Evolutionary conservation across 495 filamentous ascomycete species (phyloP).

Genomic region (Lasiosphaeria hispida): DNA sequence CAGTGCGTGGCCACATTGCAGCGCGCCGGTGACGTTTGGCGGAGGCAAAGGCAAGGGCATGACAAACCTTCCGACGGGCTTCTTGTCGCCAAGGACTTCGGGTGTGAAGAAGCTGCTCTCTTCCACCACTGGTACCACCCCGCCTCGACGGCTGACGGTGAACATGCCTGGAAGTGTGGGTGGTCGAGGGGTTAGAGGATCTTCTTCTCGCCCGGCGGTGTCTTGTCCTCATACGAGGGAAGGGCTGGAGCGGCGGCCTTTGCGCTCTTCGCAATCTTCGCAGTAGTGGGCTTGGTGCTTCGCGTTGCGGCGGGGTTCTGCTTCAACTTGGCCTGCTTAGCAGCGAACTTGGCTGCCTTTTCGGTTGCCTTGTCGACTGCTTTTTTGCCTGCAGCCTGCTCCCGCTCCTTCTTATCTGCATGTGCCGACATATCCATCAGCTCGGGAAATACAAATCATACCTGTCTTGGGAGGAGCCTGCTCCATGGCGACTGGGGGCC

Average conservation of each 20-base stretch:
- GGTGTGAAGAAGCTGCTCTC: slow-evolving; percentile 67
- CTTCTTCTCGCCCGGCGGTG: slow-evolving; percentile 53
- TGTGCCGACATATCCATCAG: too few species aligned
- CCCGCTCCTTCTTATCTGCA: slow-evolving; percentile 32
- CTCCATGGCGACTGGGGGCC: too few species aligned
- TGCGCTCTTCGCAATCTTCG: slow-evolving; percentile 30
- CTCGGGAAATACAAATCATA: too few species aligned
- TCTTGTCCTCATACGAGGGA: slow-evolving; percentile 45
- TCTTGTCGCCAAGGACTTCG: slow-evolving; percentile 48
- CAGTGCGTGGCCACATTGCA: slow-evolving; percentile 54
- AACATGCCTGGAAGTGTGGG: slow-evolving; percentile 55
- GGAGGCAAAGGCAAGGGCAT: slow-evolving; percentile 69
- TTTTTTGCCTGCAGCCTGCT: too few species aligned
- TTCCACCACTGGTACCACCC: slow-evolving; percentile 69
- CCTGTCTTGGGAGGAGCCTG: too few species aligned
- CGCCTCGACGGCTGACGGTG: slow-evolving; percentile 59
- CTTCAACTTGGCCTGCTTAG: slow-evolving; percentile 29
- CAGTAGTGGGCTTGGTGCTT: slow-evolving; percentile 10
- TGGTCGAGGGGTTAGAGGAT: slow-evolving; percentile 43
- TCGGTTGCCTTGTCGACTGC: too few species aligned
- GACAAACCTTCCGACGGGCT: slow-evolving; percentile 71
- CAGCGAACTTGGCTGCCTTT: slow-evolving; percentile 37
- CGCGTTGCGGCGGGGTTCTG: too few species aligned
- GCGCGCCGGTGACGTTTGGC: slow-evolving; percentile 65
- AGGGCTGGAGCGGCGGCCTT: slow-evolving; percentile 40